phyloP scores from a whole-genome alignment of 2,329 filamentous ascomycete species.

The Stemphylium vesicarium region DNA sequence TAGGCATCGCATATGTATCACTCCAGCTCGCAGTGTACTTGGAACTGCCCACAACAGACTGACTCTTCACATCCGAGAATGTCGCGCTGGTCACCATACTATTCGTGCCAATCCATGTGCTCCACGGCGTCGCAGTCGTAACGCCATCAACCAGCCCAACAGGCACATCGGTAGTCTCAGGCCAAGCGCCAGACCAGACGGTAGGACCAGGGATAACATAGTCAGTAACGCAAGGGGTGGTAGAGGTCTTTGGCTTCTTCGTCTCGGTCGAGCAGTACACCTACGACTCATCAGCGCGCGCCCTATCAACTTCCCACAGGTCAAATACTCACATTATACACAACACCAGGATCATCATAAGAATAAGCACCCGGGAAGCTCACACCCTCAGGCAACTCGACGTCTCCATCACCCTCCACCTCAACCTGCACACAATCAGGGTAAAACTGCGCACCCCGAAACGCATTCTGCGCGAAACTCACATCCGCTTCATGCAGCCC shows the following conservation, averaged over 20 bases:
- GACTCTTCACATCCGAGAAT: conserved; percentile 28
- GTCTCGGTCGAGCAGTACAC: conserved; percentile 48
- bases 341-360: conserved; percentile 45
- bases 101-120: conserved; percentile 35
- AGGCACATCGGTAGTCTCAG: conserved; percentile 42
- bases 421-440: conserved; percentile 52
- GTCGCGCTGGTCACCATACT: conserved; percentile 33
- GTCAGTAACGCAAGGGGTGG: conserved; percentile 31
- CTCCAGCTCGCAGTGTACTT: conserved; percentile 34
- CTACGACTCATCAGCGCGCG: conserved; percentile 7
- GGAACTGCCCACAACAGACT: conserved; percentile 31
- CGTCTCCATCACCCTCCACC: conserved; percentile 40
- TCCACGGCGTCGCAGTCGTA: conserved; percentile 35
- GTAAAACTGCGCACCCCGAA: conserved; percentile 51
- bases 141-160: conserved; percentile 36
- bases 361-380: conserved; percentile 54
- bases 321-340: conserved; percentile 41
- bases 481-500: conserved; percentile 50
- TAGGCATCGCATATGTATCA: conserved; percentile 19
- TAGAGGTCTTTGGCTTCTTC: conserved; percentile 29
- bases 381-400: conserved; percentile 47
- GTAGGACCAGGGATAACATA: conserved; percentile 53
- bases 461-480: conserved; percentile 35
- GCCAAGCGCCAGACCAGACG: conserved; percentile 44
- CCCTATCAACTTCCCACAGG: not conserved